Evolutionary conservation across 805 yeast genomes (phyloP), one percentile per base, ranked within the genome.

Genomic region (Ogataea pignaliae): DNA sequence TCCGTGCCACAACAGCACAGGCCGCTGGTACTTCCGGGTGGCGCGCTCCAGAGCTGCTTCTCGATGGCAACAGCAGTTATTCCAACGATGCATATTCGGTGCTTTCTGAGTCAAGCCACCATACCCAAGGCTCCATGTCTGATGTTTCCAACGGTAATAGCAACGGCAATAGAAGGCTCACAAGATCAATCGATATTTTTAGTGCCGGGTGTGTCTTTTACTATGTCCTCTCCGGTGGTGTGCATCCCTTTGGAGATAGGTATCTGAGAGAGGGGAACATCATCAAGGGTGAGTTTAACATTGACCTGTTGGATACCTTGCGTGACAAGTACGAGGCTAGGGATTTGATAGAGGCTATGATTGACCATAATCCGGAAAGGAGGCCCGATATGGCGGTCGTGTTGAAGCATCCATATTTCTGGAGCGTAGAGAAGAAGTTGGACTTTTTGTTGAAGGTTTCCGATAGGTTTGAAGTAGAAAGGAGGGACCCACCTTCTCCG

Each of bases 1-100:
- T 91, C 63, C 76, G 91, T 49, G 96, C 97, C 0, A 91, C 96
- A 0, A 83, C 93, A 0, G 89, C 88, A 30, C 83, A 88, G 56
- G 95, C 95, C 15, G 96, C 97, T 0, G 99, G 99, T 2, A 93
- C 99, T 0, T 79, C 93, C 3, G 99, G 99, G 3, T 93, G 99
- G 99, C 76, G 97, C 54, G 98, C 99, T 0, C 99, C 99, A 0
- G 99, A 93, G 57, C 63, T 88, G 30, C 65, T 88, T 32, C 61
- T 76, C 18, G 77, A 72, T 36, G 71, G 63, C 17, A 17, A 29
- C 16, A n/a, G 33, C 13, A 9, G 31, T 35, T 11, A 30, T 10
- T 17, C 28, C n/a, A 42, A 53, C 10, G 63, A 67, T 28, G 43
- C 54, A 3, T 66, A 37, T 29, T 36, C 53, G 0, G 44, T 37